Evolutionary conservation across 257 asterid species (phyloP).

Genomic region (Jacaranda mimosifolia): DNA sequence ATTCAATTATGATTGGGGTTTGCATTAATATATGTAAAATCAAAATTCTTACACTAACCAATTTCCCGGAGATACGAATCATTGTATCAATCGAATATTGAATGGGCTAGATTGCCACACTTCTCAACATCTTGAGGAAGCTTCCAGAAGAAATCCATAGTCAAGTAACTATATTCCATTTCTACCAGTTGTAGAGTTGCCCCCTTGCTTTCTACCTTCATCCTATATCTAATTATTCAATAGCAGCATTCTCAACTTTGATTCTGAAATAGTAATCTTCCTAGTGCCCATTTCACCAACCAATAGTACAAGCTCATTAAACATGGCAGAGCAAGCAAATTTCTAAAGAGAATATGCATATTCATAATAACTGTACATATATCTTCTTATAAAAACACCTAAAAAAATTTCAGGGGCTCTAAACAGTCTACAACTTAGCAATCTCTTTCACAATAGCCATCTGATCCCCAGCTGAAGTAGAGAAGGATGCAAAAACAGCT

Average conservation of each 20-base stretch:
- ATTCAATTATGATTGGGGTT: conserved; percentile 8
- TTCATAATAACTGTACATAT: not conserved
- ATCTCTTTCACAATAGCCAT: conserved; percentile 77
- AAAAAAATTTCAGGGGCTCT: conserved; percentile 62
- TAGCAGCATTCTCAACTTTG: conserved; percentile 86
- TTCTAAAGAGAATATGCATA: not conserved
- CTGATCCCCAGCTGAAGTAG: conserved; percentile 70
- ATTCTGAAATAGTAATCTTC: conserved; percentile 91
- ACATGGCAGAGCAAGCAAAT: too few species aligned
- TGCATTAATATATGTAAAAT: not conserved
- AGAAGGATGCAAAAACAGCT: conserved; percentile 86
- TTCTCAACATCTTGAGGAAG: conserved; percentile 99
- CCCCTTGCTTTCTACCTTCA: conserved; percentile 95
- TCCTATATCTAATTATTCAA: conserved; percentile 83
- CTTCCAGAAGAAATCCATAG: conserved; percentile 96
- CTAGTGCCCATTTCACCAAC: conserved; percentile 99
- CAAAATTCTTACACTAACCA: conserved; percentile 56
- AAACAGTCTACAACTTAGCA: conserved; percentile 67
- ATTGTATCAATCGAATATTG: conserved; percentile 93
- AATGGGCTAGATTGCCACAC: conserved; percentile 99
- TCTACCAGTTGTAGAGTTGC: conserved; percentile 95
- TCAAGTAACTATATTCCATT: conserved; percentile 90
- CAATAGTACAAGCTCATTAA: conserved; percentile 58
- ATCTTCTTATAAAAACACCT: conserved; percentile 49
- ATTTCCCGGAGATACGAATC: conserved; percentile 90